Base-by-base conservation (phyloP, 306 rosid genomes). In the Cucurbita argyrosperma region DNA sequence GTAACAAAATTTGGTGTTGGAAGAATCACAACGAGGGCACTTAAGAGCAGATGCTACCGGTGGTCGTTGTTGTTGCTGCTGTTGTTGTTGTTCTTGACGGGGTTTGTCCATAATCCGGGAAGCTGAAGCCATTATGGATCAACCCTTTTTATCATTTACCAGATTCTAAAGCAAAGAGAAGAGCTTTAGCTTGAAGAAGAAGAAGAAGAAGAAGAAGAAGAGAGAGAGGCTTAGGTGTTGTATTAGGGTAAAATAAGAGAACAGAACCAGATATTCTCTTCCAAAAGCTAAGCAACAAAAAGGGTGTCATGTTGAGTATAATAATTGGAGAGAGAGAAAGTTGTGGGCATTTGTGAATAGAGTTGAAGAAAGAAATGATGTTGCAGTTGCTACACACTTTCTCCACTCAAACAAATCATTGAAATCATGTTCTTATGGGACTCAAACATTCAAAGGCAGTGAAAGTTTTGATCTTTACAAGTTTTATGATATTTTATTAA, bases 1-100 rank as follows among this genome's bases (percentile, higher is more conserved):
- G 81, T 94, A 94, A 26, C 98, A 94, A 77, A 94, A 94, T 80
- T 94, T 94, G 7, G 98, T 94, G 87, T 94, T 90, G 1, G 95
- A 81, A 2, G 98, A 94, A 46, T 94, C 98, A 56, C 98, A 94
- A 7, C 98, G 94, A 66, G 98, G 98, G 66, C 98, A 94, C 75
- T 86, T 93, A 2, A 85, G 85, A 0, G 89, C 74, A 56, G 84
- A 62, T 21, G 92, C 26, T 86, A 80, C 6, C 74, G 85, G 4
- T 81, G 4, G 51, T 58, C 4, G 89, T 6, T 69, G 87, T 4
- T 78, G 90, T 4, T 76, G 74, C 23, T 82, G 89, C 5, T 69
- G 87, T 3, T 78, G 90, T 5, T 76, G 74, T 35, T 82, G 96
- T 26, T 90, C 79, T 54, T 85, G 82, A 7, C 71, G 78, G 52